phyloP scores from a whole-genome alignment of 805 yeast genomes.

The Suhomyces sp. region DNA sequence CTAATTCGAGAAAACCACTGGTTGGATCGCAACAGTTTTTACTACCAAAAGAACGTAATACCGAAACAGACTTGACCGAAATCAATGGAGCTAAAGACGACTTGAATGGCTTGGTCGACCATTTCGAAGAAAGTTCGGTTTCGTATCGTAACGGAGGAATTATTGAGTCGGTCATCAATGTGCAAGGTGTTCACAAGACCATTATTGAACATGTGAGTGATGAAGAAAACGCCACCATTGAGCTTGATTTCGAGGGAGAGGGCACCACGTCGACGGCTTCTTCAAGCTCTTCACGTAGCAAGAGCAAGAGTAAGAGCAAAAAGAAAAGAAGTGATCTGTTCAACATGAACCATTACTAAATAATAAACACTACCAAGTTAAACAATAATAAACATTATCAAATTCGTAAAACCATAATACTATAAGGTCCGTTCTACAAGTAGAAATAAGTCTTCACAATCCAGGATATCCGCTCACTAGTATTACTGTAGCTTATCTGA shows the following conservation, averaged over 20 bases:
- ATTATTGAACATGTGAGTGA: conserved; percentile 67
- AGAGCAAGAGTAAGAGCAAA: conserved; percentile 6
- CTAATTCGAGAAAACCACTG: neutral
- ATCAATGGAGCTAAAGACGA: conserved; percentile 4
- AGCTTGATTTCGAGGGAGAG: conserved; percentile 2
- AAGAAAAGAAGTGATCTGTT: conserved; percentile 13
- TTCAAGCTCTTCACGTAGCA: conserved; percentile 1
- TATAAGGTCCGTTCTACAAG: too few species aligned
- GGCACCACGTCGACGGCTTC: conserved; percentile 1
- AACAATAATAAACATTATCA: too few species aligned
- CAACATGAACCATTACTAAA: conserved; percentile 7
- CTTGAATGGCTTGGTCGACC: neutral
- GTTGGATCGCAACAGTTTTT: conserved; percentile 14
- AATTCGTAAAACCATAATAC: too few species aligned
- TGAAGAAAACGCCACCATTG: conserved; percentile 33
- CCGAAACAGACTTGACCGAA: conserved; percentile 25
- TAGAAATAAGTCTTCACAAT: too few species aligned
- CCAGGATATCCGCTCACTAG: too few species aligned
- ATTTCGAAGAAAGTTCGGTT: conserved; percentile 31
- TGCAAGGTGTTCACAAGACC: conserved; percentile 81
- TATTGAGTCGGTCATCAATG: conserved; percentile 77
- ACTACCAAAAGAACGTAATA: conserved; percentile 22
- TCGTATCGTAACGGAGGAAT: conserved; percentile 58
- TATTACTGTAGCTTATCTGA: too few species aligned
- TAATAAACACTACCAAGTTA: neutral